Evolutionary conservation across 2,329 filamentous ascomycete species (phyloP), one percentile per base, ranked within the genome.

Genomic region (Neoascochyta sp.): DNA sequence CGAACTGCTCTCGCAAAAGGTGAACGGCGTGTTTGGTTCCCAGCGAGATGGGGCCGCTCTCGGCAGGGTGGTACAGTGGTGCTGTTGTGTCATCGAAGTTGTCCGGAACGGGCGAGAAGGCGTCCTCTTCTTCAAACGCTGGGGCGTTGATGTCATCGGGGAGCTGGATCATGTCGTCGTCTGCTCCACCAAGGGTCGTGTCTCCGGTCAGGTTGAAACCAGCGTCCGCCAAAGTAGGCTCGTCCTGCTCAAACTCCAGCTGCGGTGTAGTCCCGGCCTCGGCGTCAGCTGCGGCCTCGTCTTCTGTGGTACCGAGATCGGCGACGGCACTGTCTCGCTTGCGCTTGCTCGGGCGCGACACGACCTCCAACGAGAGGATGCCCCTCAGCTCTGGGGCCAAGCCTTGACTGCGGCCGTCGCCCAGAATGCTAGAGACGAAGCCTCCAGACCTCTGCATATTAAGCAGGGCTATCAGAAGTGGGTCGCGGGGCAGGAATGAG

Each of bases 11-110:
- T 32, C 92, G 83, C 7, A 98, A 78, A 30, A 96, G 78, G 63
- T 98, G 90, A 12, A 98, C 93, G 18, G 92, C 92, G 54, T 95
- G 89, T 65, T 93, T 92, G 8, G 92, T 98, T 38, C 87, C 89
- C 11, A 94, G 66, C 0, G 89, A 95, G 7, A 96, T 83, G 0
- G 87, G 85, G 0, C 88, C 88, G 42, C 80, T 86, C 43, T 95
- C 88, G 16, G 80, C 79, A 8, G 88, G 86, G 54, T 92, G 85
- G 4, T 89, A 76, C 3, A 86, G 65, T 8, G 86, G 83, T 14
- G 76, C 77, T 20, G 79, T 81, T 0, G 86, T 90, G 23, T 88
- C 85, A 49, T 95, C 86, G 50, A 92, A 86, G 17, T 77, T 76
- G 9, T 83, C 62, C 4, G 59, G 52, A 10, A 54, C 45, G 14